phyloP scores from a whole-genome alignment of 768 basidiomycete species.

The Psilocybe sp. region DNA sequence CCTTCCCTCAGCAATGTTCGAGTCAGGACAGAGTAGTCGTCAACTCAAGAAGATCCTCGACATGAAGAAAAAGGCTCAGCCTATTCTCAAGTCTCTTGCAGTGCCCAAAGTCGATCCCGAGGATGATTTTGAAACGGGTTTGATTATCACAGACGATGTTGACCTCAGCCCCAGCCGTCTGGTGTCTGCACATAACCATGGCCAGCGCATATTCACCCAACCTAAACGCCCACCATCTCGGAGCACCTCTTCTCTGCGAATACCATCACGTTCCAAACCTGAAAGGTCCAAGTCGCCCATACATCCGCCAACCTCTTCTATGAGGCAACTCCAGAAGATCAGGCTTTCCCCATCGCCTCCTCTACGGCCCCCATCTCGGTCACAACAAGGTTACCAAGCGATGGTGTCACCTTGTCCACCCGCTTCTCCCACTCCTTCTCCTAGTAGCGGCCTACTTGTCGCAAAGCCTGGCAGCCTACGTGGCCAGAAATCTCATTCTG shows the following conservation, averaged over 20 bases:
- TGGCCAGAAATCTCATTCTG: constrained; percentile 82
- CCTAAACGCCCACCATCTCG: constrained; percentile 44
- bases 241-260: constrained; percentile 54
- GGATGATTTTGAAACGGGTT: constrained; percentile 83
- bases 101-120: constrained; percentile 63
- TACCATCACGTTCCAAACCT: constrained; percentile 57
- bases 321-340: constrained; percentile 65
- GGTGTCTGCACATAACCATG: constrained; percentile 24
- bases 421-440: constrained; percentile 47
- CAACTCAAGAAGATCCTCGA: constrained; percentile 51
- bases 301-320: constrained; percentile 67
- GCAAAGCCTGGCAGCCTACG: constrained; percentile 75
- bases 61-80: constrained; percentile 52
- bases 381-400: constrained; percentile 63
- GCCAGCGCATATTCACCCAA: constrained; percentile 39
- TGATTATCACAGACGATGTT: constrained; percentile 79
- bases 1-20: constrained; percentile 73
- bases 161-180: constrained; percentile 82
- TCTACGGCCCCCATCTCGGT: constrained; percentile 50
- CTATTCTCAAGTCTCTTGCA: constrained; percentile 36
- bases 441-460: constrained; percentile 42
- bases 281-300: constrained; percentile 74
- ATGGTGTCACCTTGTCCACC: constrained; percentile 46
- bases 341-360: constrained; percentile 71
- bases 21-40: constrained; percentile 58